These are phyloP conservation scores for Fusarium poae DNA, from an alignment of 2,329 filamentous ascomycete genomes.

Conservation along the genomic window DNA sequence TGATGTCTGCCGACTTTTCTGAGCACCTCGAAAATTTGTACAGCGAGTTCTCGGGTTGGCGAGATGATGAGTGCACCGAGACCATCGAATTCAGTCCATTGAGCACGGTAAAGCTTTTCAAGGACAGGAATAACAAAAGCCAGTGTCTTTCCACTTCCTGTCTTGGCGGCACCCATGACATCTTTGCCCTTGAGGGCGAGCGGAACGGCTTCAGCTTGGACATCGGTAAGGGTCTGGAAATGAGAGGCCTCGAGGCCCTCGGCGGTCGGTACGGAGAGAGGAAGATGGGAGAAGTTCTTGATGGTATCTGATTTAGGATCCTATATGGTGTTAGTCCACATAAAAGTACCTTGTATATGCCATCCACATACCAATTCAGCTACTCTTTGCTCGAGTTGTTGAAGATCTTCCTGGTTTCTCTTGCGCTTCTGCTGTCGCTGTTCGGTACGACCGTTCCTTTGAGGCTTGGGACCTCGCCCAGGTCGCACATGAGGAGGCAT, in stretches of 20 bases:
- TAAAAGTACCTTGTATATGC: background rate
- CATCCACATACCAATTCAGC: slow-evolving; percentile 50
- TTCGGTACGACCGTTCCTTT: slow-evolving; percentile 52
- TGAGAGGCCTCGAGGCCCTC: slow-evolving; percentile 86
- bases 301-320: slow-evolving; percentile 70
- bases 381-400: slow-evolving; percentile 53
- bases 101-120: slow-evolving; percentile 89
- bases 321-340: slow-evolving; percentile 53
- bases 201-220: slow-evolving; percentile 91
- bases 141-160: slow-evolving; percentile 93
- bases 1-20: slow-evolving; percentile 91
- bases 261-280: slow-evolving; percentile 84
- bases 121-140: slow-evolving; percentile 93
- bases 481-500: slow-evolving; percentile 48
- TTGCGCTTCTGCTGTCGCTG: slow-evolving; percentile 56
- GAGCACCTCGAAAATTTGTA: slow-evolving; percentile 96
- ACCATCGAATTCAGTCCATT: slow-evolving; percentile 92
- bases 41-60: slow-evolving; percentile 93
- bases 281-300: slow-evolving; percentile 84
- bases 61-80: slow-evolving; percentile 93
- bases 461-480: slow-evolving; percentile 45
- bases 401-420: slow-evolving; percentile 54
- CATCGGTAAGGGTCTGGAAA: slow-evolving; percentile 90
- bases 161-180: slow-evolving; percentile 94
- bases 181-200: slow-evolving; percentile 87